Conservation (phyloP, 2,329 filamentous ascomycete species). For the Scytalidium sp. region DNA sequence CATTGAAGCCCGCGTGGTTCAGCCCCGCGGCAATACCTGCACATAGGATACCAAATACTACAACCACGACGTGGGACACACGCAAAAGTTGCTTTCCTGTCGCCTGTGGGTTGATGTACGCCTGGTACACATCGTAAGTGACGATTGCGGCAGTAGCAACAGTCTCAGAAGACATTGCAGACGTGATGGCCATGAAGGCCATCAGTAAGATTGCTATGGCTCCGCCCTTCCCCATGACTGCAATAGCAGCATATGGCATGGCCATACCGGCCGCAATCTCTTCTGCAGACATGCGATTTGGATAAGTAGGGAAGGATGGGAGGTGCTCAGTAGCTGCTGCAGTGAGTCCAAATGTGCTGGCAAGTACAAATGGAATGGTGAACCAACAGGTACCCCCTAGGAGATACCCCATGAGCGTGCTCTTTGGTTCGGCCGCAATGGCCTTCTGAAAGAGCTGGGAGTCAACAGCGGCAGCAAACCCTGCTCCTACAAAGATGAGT, state of each 20-base stretch:
- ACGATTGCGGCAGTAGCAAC: conserved; percentile 60
- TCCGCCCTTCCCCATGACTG: conserved; percentile 67
- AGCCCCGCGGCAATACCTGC: conserved; percentile 43
- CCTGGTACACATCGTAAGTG: conserved; percentile 46
- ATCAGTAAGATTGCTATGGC: conserved; percentile 63
- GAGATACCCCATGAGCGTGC: conserved; percentile 75
- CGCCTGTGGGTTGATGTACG: conserved; percentile 44
- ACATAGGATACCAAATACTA: conserved; percentile 44
- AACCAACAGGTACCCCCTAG: conserved; percentile 84
- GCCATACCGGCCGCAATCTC: conserved; percentile 71
- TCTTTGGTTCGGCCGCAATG: conserved; percentile 77
- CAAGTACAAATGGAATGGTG: conserved; percentile 81
- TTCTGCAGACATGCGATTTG: conserved; percentile 62
- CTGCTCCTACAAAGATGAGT: conserved; percentile 73
- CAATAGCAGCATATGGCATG: conserved; percentile 66
- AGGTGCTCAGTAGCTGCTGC: conserved; percentile 73
- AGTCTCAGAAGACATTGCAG: conserved; percentile 80
- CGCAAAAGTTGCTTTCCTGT: conserved; percentile 38
- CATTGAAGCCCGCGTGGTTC: conserved; percentile 45
- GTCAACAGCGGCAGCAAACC: conserved; percentile 45
- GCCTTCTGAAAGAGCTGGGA: conserved; percentile 70
- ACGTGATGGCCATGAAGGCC: conserved; percentile 78
- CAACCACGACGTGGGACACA: conserved; percentile 42
- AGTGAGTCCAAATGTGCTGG: conserved; percentile 79
- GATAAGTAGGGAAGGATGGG: conserved; percentile 57